Evolutionary conservation across 1,284 basidiomycete species (phyloP).

Genomic region (Rhodotorula sp.): DNA sequence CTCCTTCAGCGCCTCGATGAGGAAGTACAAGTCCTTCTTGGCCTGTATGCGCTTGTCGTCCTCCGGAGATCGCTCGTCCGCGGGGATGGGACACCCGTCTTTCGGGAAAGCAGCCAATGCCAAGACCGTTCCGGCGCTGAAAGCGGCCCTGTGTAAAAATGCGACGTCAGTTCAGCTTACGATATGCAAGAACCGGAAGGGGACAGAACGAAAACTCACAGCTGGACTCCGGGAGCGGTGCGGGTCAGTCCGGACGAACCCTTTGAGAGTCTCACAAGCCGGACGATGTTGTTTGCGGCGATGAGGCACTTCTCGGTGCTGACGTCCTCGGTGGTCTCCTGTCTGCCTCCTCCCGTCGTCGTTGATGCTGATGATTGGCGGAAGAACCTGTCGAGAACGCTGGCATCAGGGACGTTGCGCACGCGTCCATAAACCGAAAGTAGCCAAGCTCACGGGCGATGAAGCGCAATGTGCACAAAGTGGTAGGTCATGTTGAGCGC

Average conservation of each 20-base stretch:
- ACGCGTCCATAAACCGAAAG: neutral
- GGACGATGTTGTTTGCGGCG: constrained; percentile 30
- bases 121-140: constrained; percentile 34
- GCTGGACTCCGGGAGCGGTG: constrained; percentile 30
- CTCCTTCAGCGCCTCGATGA: constrained; percentile 33
- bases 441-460: constrained; percentile 17
- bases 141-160: constrained; percentile 14
- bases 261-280: constrained; percentile 32
- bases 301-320: constrained; percentile 36
- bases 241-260: constrained; percentile 19
- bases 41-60: constrained; percentile 20
- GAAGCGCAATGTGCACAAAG: constrained; percentile 21
- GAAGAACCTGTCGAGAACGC: constrained; percentile 22
- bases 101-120: constrained; percentile 28
- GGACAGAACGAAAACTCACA: constrained; percentile 6
- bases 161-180: neutral
- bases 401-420: neutral
- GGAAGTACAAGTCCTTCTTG: constrained; percentile 28
- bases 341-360: neutral
- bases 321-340: constrained; percentile 11
- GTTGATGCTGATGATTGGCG: constrained; percentile 21
- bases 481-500: constrained; percentile 16
- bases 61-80: neutral
- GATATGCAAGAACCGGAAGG: too few relatives aligned
- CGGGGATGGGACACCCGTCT: neutral